Evolutionary conservation across 192 early-diverging fungal genomes (phyloP), one percentile per base, ranked within the genome.

Genomic region (Coemansia sp.): DNA sequence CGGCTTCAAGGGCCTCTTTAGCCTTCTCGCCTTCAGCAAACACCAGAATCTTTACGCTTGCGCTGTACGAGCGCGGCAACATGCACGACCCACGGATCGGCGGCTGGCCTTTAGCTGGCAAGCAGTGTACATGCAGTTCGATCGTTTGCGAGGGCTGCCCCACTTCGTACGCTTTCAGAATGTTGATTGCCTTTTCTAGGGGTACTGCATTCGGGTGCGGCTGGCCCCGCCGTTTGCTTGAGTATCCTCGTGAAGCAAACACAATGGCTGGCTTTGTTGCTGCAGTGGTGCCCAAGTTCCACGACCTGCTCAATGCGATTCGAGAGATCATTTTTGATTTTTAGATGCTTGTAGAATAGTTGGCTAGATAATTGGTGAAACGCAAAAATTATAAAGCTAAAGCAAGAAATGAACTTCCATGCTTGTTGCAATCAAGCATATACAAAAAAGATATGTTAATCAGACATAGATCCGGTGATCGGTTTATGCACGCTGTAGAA

Each of bases 21-120:
- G 93, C 96, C 64, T 86, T 83, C 30, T 85, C 85, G 33, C 93
- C 94, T 69, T 87, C 91, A n/a, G 95, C 93, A 77, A 96, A 96
- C 29, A 94, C 94, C 26, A 94, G 71, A 31, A 94, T 84, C 5
- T 34, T 62, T 12, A 84, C 63, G 29, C 49, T 71, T 7, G 46
- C 6, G 8, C 84, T 81, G 63, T 86, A 81, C n/a, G 87, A 72
- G 30, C 81, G 85, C 2, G 94, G 91, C 48, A 96, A 74, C 16
- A 87, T 72, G 35, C 94, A 81, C 0, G 92, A 89, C 2, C 93
- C 92, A 25, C 93, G 88, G 65, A 95, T 88, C 29, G 91, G 90
- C n/a, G 89, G 85, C 55, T 85, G 84, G 18, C 89, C 88, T 77
- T 92, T 93, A 56, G 92, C 92, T 18, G 87, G 85, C 64, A 79